Evolutionary conservation across 192 early-diverging fungal genomes (phyloP).

Genomic region (Gaertneriomyces sp.): DNA sequence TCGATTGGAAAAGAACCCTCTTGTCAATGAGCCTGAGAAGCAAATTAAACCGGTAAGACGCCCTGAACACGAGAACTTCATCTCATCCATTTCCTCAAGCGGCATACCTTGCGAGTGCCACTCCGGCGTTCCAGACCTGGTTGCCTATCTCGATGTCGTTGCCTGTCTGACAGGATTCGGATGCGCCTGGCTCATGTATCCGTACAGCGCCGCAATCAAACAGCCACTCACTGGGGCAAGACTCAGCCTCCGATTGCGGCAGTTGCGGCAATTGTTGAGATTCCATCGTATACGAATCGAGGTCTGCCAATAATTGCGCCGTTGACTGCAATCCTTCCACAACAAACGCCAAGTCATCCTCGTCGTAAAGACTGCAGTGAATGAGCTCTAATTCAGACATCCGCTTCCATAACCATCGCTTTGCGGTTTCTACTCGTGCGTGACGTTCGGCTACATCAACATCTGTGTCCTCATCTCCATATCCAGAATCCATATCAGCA

Average conservation of each 20-base stretch:
- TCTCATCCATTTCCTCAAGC: too few relatives aligned
- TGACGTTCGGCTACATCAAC: not conserved
- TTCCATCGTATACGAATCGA: not conserved
- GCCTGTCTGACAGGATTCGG: not conserved
- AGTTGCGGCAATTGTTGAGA: not conserved
- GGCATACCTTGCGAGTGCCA: conserved; percentile 3
- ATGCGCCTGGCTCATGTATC: conserved; percentile 11
- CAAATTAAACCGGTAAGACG: too few relatives aligned
- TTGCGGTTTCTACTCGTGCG: not conserved
- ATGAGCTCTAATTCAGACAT: conserved; percentile 17
- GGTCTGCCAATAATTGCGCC: not conserved
- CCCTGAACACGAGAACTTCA: too few relatives aligned
- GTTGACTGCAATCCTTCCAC: not conserved
- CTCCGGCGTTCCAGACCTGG: conserved; percentile 24
- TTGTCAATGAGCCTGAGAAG: conserved; percentile 6
- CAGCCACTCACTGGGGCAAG: not conserved
- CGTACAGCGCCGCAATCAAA: conserved; percentile 1
- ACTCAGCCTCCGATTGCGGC: not conserved
- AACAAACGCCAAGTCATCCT: not conserved
- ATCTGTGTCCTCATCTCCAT: not conserved
- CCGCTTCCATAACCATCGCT: conserved; percentile 14
- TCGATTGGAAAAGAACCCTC: not conserved
- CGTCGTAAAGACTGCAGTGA: not conserved
- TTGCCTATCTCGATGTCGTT: conserved; percentile 21
- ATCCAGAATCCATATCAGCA: conserved; percentile 10